Conservation (phyloP, 148 eudicot genomes). For the Amaranthus cruentus region DNA sequence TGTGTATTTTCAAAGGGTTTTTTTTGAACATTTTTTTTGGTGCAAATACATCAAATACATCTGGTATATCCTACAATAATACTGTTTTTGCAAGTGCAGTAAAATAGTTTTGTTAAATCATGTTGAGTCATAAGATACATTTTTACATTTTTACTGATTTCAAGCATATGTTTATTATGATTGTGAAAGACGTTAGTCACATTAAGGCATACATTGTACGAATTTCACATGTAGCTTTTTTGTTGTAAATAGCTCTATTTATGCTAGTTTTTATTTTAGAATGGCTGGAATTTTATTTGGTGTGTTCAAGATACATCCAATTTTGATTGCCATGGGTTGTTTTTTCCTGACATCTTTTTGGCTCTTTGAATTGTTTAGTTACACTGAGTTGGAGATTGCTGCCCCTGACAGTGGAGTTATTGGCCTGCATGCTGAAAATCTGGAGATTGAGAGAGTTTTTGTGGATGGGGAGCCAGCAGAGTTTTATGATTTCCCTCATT, state of each 20-base stretch:
- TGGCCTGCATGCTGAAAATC: constrained; percentile 91
- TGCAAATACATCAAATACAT: too few relatives aligned
- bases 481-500: constrained; percentile 87
- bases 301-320: background rate
- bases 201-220: background rate
- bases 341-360: constrained; percentile 7
- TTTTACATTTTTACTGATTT: background rate
- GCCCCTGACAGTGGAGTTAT: constrained; percentile 86
- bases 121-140: too few relatives aligned
- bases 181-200: background rate
- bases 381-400: constrained; percentile 76
- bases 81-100: too few relatives aligned
- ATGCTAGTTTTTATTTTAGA: background rate
- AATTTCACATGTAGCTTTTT: background rate
- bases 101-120: too few relatives aligned
- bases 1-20: background rate
- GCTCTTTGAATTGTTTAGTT: constrained; percentile 40
- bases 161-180: background rate
- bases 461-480: constrained; percentile 85
- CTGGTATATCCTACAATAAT: too few relatives aligned
- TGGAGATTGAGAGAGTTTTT: constrained; percentile 77
- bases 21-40: background rate
- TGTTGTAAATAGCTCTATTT: background rate
- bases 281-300: background rate
- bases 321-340: background rate